phyloP scores from a whole-genome alignment of 495 filamentous ascomycete genomes.

The Neurospora sublineolata region DNA sequence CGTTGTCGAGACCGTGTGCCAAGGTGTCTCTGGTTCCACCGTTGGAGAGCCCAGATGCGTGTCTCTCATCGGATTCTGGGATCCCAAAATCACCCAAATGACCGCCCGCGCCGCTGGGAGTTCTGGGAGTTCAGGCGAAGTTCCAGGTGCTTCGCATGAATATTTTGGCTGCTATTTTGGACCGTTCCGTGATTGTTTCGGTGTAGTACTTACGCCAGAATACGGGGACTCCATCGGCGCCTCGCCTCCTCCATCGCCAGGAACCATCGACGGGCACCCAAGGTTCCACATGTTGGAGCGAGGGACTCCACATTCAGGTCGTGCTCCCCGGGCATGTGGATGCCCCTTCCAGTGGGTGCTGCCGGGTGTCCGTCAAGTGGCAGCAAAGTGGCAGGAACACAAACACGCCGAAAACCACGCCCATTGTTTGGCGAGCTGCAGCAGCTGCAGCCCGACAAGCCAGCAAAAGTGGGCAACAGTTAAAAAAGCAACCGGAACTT shows the following conservation, averaged over 20 bases:
- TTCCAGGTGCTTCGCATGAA: neutral
- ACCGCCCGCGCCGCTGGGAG: neutral
- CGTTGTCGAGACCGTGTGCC: neutral
- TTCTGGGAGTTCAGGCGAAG: neutral
- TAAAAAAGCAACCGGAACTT: neutral
- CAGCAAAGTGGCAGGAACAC: neutral
- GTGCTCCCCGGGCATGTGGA: neutral
- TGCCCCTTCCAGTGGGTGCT: neutral
- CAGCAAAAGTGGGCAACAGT: neutral
- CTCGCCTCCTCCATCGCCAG: neutral
- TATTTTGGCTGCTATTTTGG: neutral
- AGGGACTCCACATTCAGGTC: neutral
- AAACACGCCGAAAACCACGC: neutral
- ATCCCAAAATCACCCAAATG: neutral
- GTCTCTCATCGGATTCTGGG: neutral
- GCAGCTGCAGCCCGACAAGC: neutral
- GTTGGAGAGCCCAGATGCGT: neutral
- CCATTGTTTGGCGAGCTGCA: neutral
- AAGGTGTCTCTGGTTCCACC: neutral
- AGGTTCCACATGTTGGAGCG: neutral
- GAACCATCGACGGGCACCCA: neutral
- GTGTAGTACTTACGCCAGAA: neutral
- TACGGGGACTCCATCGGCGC: neutral
- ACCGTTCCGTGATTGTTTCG: neutral
- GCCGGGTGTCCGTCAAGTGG: neutral